Evolutionary conservation across 2,329 filamentous ascomycete genomes (phyloP).

Genomic region (Ampelomyces quisqualis): DNA sequence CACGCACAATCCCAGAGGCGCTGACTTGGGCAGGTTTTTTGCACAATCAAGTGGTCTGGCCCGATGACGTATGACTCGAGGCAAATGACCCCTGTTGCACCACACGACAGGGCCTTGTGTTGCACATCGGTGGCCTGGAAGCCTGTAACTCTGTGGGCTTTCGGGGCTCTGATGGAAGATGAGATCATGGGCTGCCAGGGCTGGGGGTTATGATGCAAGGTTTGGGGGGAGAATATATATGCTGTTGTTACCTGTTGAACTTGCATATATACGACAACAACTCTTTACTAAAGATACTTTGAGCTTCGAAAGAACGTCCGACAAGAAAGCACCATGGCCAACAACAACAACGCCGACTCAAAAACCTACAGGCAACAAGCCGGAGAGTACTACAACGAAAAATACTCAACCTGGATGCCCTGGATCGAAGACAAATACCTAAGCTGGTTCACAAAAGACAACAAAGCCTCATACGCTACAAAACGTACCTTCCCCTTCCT

Average conservation of each 20-base stretch:
- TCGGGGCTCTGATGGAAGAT: constrained; percentile 9
- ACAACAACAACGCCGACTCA: constrained; percentile 13
- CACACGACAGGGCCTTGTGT: constrained; percentile 3
- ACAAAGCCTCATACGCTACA: constrained; percentile 70
- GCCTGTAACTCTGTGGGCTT: constrained; percentile 7
- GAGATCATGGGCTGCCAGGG: constrained; percentile 25
- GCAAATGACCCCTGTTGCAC: constrained; percentile 15
- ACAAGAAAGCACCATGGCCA: neutral
- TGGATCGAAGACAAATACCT: constrained; percentile 76
- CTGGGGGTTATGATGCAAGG: constrained; percentile 8
- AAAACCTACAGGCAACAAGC: constrained; percentile 38
- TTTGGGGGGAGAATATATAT: constrained; percentile 7
- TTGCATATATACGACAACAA: neutral
- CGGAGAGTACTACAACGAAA: constrained; percentile 63
- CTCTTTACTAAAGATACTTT: neutral
- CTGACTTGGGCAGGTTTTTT: constrained; percentile 11
- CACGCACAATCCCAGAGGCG: constrained; percentile 2
- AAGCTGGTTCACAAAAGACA: constrained; percentile 72
- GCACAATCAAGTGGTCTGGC: constrained; percentile 17
- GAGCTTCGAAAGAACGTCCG: neutral
- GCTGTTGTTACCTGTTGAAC: neutral
- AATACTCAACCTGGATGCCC: constrained; percentile 74
- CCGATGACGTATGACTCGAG: constrained; percentile 20
- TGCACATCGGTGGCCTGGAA: constrained; percentile 12
- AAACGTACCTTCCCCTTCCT: constrained; percentile 60